Conservation (phyloP, 1,284 basidiomycete species). For the Hemileia vastatrix region DNA sequence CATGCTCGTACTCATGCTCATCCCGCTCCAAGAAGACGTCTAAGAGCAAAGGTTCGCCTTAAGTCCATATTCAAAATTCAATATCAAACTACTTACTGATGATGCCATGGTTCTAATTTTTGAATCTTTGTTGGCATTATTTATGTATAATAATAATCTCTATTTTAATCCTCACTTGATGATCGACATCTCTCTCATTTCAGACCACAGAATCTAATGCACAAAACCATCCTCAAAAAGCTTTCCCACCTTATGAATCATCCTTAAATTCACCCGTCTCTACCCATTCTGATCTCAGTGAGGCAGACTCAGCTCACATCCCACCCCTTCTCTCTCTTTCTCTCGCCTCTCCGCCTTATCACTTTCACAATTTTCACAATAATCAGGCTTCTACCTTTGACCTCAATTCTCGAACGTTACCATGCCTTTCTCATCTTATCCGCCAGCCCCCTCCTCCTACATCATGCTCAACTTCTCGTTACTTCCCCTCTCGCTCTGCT, state of each 20-base stretch:
- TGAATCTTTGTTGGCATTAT: not conserved
- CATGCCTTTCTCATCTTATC: not conserved
- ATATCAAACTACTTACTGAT: not conserved
- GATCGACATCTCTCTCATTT: not conserved
- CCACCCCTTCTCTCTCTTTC: too few relatives aligned
- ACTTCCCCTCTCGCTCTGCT: conserved; percentile 28
- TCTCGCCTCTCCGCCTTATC: not conserved
- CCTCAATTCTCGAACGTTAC: too few relatives aligned
- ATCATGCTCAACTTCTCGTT: not conserved
- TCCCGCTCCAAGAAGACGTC: conserved; percentile 35
- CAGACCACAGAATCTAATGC: not conserved
- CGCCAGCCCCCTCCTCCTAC: not conserved
- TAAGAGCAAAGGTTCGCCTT: not conserved
- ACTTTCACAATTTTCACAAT: not conserved
- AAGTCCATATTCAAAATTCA: not conserved
- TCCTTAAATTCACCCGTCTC: not conserved
- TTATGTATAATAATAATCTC: not conserved
- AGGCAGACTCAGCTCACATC: conserved; percentile 3
- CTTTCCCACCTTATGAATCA: conserved; percentile 18
- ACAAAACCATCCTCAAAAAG: not conserved
- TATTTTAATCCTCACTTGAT: not conserved
- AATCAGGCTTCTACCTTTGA: too few relatives aligned
- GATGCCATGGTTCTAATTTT: not conserved
- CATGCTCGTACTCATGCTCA: conserved; percentile 82
- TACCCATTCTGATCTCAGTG: conserved; percentile 6